These are phyloP conservation scores for Pseudocercospora musae DNA, from an alignment of 2,329 filamentous ascomycete species.

Conservation along the genomic window DNA sequence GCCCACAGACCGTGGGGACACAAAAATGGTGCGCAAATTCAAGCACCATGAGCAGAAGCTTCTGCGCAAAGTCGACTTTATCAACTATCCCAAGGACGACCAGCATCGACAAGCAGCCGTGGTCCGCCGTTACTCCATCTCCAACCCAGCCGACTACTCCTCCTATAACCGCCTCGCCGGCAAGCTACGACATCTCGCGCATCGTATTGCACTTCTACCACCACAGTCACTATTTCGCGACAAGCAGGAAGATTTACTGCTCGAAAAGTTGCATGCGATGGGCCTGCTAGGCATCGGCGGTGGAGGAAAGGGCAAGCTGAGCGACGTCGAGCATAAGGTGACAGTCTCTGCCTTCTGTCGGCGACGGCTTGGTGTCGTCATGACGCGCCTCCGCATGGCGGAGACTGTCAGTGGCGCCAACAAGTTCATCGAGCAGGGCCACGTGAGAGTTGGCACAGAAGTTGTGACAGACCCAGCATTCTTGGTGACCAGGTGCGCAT, in stretches of 20 bases:
- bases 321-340: conserved; percentile 75
- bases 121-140: conserved; percentile 82
- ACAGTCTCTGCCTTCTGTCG: conserved; percentile 88
- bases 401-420: conserved; percentile 77
- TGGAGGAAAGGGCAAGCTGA: conserved; percentile 58
- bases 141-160: conserved; percentile 81
- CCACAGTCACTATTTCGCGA: conserved; percentile 75
- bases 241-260: conserved; percentile 80
- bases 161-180: conserved; percentile 47
- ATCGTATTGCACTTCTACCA: conserved; percentile 75
- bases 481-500: conserved; percentile 63
- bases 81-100: conserved; percentile 77
- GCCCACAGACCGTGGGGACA: background rate
- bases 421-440: conserved; percentile 89
- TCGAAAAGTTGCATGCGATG: conserved; percentile 92
- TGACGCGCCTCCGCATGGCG: conserved; percentile 87
- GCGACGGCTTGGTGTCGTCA: conserved; percentile 79
- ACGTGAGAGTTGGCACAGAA: conserved; percentile 76
- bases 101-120: conserved; percentile 79
- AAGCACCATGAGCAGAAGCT: conserved; percentile 98
- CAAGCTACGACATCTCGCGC: conserved; percentile 83
- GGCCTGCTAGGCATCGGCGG: conserved; percentile 74
- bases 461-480: conserved; percentile 88
- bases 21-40: conserved; percentile 85
- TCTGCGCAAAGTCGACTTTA: conserved; percentile 87